phyloP scores from a whole-genome alignment of 352 stramenopile genomes.

The Phytopythium aichiense region DNA sequence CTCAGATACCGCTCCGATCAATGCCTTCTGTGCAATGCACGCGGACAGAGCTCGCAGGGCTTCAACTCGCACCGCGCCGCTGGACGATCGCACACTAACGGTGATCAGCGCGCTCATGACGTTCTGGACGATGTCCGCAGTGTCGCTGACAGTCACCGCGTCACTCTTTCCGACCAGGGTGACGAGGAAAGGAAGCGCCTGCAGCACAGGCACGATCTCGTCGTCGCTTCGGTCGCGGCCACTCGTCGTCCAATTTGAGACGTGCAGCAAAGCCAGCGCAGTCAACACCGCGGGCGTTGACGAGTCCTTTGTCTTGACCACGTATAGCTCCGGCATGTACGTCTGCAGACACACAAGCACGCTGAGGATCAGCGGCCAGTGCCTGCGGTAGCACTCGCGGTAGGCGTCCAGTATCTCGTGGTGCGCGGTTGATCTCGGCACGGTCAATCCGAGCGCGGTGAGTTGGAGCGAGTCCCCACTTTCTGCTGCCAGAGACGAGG shows the following conservation, averaged over 20 bases:
- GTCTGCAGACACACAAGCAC: conserved; percentile 7
- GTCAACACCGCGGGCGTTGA: conserved; percentile 22
- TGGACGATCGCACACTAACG: conserved; percentile 28
- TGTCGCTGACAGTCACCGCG: neutral
- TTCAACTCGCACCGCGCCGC: conserved; percentile 24
- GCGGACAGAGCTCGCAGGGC: conserved; percentile 36
- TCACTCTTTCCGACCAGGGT: conserved; percentile 4
- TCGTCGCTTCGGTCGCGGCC: conserved; percentile 17
- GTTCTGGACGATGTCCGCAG: conserved; percentile 10
- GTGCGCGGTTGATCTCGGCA: neutral
- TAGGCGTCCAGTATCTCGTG: conserved; percentile 2
- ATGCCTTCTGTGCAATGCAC: conserved; percentile 23
- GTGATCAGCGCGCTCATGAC: conserved; percentile 28
- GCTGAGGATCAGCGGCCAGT: conserved; percentile 7
- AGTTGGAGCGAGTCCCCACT: conserved; percentile 10
- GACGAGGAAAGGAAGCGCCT: conserved; percentile 32
- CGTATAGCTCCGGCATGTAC: conserved; percentile 5
- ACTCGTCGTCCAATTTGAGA: conserved; percentile 36
- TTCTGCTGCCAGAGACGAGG: neutral
- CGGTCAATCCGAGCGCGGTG: neutral
- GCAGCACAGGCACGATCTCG: conserved; percentile 34
- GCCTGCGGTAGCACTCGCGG: conserved; percentile 4
- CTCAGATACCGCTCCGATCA: neutral
- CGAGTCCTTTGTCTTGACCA: conserved; percentile 14
- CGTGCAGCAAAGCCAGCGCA: conserved; percentile 38